A percentile compares a stretch with the other conserved stretches of the same genome.
Evolutionary conservation across 2,329 filamentous ascomycete species (phyloP).

Genomic region (Falciphora oryzae): DNA sequence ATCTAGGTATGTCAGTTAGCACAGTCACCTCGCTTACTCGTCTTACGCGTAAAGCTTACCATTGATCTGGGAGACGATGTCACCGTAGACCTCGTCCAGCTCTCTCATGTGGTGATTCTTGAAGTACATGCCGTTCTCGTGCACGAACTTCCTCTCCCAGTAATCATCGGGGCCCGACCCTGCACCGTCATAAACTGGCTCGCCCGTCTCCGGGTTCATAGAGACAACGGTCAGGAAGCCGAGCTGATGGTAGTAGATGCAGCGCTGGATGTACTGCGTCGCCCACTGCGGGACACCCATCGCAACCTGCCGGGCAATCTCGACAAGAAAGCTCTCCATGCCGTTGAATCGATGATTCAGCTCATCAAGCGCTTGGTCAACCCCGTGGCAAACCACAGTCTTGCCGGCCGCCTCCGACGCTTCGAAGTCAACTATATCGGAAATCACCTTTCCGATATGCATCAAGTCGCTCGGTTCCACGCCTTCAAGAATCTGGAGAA

Average conservation of each 20-base stretch:
- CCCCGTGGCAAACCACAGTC: slow-evolving; percentile 64
- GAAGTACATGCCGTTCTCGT: slow-evolving; percentile 70
- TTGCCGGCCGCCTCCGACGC: slow-evolving; percentile 65
- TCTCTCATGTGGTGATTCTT: slow-evolving; percentile 79
- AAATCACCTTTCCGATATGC: slow-evolving; percentile 64
- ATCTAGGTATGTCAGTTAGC: slow-evolving; percentile 12
- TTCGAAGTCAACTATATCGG: slow-evolving; percentile 73
- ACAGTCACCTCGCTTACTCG: slow-evolving; percentile 1
- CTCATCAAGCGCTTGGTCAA: slow-evolving; percentile 70
- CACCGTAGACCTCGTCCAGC: slow-evolving; percentile 75
- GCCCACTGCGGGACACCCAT: slow-evolving; percentile 56
- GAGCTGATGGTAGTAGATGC: slow-evolving; percentile 85
- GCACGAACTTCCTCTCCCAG: slow-evolving; percentile 76
- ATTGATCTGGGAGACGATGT: slow-evolving; percentile 78
- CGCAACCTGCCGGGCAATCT: slow-evolving; percentile 60
- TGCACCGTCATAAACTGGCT: slow-evolving; percentile 58
- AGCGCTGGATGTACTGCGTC: slow-evolving; percentile 55
- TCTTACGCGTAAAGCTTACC: slow-evolving; percentile 41
- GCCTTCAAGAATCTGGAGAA: slow-evolving; percentile 43
- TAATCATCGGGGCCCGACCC: slow-evolving; percentile 42
- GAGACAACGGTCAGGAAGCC: slow-evolving; percentile 80
- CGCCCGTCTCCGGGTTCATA: slow-evolving; percentile 51
- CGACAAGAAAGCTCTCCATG: slow-evolving; percentile 65
- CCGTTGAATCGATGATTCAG: slow-evolving; percentile 74
- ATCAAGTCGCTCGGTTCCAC: slow-evolving; percentile 56